A percentile compares a stretch with the other conserved stretches of the same genome.
Evolutionary conservation across 306 rosid species (phyloP).

Genomic region (Astragalus membranaceus): DNA sequence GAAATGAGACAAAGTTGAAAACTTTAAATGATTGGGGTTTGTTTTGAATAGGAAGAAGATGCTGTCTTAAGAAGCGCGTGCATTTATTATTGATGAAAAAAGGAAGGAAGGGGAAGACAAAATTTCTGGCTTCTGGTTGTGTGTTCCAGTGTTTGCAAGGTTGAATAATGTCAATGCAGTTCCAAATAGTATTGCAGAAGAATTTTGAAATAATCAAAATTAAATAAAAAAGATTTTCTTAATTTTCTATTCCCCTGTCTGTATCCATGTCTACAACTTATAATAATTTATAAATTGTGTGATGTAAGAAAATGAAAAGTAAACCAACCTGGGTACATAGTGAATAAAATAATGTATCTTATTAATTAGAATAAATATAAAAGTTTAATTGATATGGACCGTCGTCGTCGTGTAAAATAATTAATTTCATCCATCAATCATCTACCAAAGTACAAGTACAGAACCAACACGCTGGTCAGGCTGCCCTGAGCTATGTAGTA

Average conservation of each 20-base stretch:
- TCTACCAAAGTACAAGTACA: too few species aligned
- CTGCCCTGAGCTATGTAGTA: too few species aligned
- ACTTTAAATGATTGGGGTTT: background rate
- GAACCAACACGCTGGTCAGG: too few species aligned
- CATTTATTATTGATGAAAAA: background rate
- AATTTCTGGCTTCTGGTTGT: background rate
- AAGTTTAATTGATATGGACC: too few species aligned
- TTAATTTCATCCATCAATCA: too few species aligned
- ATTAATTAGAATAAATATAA: background rate
- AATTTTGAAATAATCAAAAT: too few species aligned
- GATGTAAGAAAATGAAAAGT: background rate
- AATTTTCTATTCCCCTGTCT: too few species aligned
- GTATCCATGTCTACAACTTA: background rate
- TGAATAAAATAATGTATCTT: background rate
- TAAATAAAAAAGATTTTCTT: too few species aligned
- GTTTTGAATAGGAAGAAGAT: background rate
- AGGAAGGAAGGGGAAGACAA: background rate
- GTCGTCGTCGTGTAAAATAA: too few species aligned
- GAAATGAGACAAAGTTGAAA: background rate
- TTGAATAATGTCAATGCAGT: too few species aligned
- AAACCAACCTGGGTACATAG: background rate
- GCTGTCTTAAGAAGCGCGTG: slow-evolving; percentile 12
- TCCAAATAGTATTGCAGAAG: too few species aligned
- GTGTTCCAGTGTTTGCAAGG: too few species aligned
- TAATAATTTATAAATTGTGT: background rate